These are phyloP conservation scores for Aureobasidium zeae DNA, from an alignment of 2,329 filamentous ascomycete species.

Conservation along the genomic window DNA sequence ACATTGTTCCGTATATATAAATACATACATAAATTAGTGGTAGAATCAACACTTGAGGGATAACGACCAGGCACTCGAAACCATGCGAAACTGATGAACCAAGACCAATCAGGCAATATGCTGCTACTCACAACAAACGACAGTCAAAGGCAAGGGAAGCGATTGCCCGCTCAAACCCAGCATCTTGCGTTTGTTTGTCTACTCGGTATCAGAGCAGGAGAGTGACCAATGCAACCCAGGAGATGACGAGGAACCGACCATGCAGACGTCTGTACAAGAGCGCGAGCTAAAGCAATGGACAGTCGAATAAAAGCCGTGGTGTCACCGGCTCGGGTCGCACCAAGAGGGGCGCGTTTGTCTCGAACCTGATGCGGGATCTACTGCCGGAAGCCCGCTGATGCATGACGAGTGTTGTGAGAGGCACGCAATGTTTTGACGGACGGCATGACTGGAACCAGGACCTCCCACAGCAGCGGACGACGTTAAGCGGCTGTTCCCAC, in stretches of 20 bases:
- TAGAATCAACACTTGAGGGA: too few species aligned
- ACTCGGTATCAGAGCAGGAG: not conserved
- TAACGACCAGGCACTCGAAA: not conserved
- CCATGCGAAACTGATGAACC: not conserved
- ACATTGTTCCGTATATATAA: too few species aligned
- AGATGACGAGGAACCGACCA: not conserved
- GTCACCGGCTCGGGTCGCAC: constrained; percentile 9
- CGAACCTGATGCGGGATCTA: constrained; percentile 6
- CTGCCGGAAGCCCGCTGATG: constrained; percentile 13
- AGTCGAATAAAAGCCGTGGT: constrained; percentile 3
- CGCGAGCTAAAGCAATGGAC: constrained; percentile 1
- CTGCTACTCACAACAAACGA: constrained; percentile 1
- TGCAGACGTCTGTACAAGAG: constrained; percentile 9
- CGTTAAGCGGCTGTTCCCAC: constrained; percentile 2
- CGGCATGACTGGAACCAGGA: not conserved
- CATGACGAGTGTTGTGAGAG: constrained; percentile 11
- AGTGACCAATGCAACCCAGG: not conserved
- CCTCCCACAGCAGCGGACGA: constrained; percentile 1
- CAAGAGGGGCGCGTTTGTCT: constrained; percentile 14
- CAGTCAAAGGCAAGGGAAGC: constrained; percentile 5
- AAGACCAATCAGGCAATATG: not conserved
- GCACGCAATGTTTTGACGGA: constrained; percentile 9
- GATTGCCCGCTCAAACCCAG: not conserved
- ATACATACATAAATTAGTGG: too few species aligned
- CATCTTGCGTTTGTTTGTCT: constrained; percentile 12